A percentile compares a stretch with the other conserved stretches of the same genome.
phyloP scores from a whole-genome alignment of 2,329 filamentous ascomycete genomes.

The Fonsecaea nubica region DNA sequence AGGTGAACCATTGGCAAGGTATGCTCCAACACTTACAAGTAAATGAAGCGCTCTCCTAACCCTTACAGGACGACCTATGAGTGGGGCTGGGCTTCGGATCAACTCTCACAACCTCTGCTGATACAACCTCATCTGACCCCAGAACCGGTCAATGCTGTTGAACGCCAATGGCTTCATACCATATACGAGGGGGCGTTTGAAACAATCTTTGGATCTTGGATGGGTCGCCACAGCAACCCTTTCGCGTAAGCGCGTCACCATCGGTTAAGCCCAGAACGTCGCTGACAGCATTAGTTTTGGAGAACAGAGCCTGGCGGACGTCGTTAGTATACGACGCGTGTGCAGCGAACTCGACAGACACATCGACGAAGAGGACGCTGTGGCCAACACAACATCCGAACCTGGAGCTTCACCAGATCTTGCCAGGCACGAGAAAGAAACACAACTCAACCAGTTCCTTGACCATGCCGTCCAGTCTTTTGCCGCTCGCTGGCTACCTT shows the following conservation, averaged over 20 bases:
- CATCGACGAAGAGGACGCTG: slow-evolving; percentile 44
- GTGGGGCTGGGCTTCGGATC: slow-evolving; percentile 16
- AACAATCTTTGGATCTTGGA: slow-evolving; percentile 52
- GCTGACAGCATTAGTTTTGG: slow-evolving; percentile 22
- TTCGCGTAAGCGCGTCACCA: slow-evolving; percentile 46
- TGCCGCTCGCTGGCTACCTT: slow-evolving; percentile 43
- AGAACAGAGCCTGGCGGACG: slow-evolving; percentile 28
- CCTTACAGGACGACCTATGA: slow-evolving; percentile 13
- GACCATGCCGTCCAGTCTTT: slow-evolving; percentile 42
- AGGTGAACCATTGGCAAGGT: slow-evolving; percentile 16
- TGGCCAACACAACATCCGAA: slow-evolving; percentile 10
- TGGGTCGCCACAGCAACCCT: slow-evolving; percentile 52
- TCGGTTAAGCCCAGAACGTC: background rate
- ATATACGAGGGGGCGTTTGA: slow-evolving; percentile 50
- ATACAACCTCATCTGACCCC: slow-evolving; percentile 4
- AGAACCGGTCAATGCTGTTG: slow-evolving; percentile 13
- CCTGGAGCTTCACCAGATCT: slow-evolving; percentile 26
- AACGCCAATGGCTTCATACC: slow-evolving; percentile 36
- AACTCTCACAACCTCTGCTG: slow-evolving; percentile 13
- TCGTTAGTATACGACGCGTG: slow-evolving; percentile 36
- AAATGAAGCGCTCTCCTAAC: slow-evolving; percentile 5
- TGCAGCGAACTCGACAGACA: slow-evolving; percentile 38
- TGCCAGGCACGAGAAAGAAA: slow-evolving; percentile 28
- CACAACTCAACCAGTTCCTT: slow-evolving; percentile 41
- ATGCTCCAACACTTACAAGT: background rate